phyloP scores from a whole-genome alignment of 2,329 filamentous ascomycete genomes.

The Beauveria rudraprayagi region DNA sequence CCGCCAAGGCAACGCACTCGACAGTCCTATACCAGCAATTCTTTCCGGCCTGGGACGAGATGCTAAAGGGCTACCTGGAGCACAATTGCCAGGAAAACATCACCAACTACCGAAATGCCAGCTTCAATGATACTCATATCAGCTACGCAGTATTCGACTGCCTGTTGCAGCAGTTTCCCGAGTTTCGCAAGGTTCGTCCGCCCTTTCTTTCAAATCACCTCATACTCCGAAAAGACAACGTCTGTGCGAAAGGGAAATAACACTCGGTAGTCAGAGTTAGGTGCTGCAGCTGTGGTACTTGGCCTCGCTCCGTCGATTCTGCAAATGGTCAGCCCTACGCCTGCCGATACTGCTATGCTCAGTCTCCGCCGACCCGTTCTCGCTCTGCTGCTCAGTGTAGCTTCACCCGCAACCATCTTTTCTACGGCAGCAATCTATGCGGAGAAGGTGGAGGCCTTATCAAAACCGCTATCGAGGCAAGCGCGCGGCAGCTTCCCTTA shows the following conservation, averaged over 20 bases:
- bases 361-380: background rate
- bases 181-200: background rate
- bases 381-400: background rate
- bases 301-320: background rate
- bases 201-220: too few species aligned
- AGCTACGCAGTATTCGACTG: background rate
- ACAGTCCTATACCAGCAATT: conserved; percentile 1
- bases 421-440: background rate
- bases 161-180: conserved; percentile 2
- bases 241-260: background rate
- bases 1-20: background rate
- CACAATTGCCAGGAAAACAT: background rate
- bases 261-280: background rate
- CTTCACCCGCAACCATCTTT: background rate
- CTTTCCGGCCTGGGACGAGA: background rate
- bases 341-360: background rate
- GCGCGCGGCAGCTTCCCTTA: background rate
- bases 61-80: background rate
- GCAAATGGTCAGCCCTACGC: background rate
- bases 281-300: conserved; percentile 1
- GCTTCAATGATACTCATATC: background rate
- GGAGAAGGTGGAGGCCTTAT: background rate
- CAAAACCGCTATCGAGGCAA: background rate
- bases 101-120: conserved; percentile 2
- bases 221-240: background rate